Evolutionary conservation across 2,329 filamentous ascomycete genomes (phyloP).

Genomic region (Hortaea sp.): DNA sequence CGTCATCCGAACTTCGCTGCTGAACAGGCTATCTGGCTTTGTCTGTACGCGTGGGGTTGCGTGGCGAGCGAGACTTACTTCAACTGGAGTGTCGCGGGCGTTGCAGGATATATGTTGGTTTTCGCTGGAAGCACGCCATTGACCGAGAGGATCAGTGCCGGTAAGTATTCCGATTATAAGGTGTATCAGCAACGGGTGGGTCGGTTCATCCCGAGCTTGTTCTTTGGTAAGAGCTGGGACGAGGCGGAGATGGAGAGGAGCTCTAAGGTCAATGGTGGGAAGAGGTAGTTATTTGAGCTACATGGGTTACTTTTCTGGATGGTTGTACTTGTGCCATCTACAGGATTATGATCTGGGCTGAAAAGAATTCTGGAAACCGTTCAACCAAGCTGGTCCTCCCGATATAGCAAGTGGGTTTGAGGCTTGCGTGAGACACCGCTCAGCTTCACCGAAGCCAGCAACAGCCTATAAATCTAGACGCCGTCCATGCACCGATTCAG

Average conservation of each 20-base stretch:
- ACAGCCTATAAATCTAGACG: too few species aligned
- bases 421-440: too few species aligned
- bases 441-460: too few species aligned
- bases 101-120: conserved; percentile 59
- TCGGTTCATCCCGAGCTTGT: conserved; percentile 57
- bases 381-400: too few species aligned
- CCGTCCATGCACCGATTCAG: too few species aligned
- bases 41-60: conserved; percentile 81
- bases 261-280: conserved; percentile 1
- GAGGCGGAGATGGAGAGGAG: conserved; percentile 17
- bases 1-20: conserved; percentile 92
- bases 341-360: too few species aligned
- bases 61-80: conserved; percentile 59
- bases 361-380: too few species aligned
- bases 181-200: conserved; percentile 75
- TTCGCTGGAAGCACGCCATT: conserved; percentile 86
- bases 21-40: conserved; percentile 84
- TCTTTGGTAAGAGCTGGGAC: conserved; percentile 20
- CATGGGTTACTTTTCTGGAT: too few species aligned
- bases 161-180: conserved; percentile 82
- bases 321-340: too few species aligned
- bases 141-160: conserved; percentile 68
- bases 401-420: too few species aligned
- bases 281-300: neutral
- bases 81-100: conserved; percentile 70